phyloP scores from a whole-genome alignment of 2,329 filamentous ascomycete genomes.

The Aspergillus fumigatiaffinis region DNA sequence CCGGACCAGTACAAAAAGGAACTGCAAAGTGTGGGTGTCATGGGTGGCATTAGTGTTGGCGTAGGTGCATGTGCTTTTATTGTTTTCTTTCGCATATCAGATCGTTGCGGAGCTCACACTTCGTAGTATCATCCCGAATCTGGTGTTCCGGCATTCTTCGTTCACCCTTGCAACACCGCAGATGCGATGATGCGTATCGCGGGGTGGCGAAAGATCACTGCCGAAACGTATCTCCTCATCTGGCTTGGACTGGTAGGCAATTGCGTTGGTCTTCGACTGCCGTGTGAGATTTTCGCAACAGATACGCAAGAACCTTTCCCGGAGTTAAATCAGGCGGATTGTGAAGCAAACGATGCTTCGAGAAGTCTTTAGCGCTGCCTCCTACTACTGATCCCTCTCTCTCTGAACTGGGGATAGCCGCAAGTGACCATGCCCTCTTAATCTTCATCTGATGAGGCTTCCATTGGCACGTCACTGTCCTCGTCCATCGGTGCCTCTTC shows the following conservation, averaged over 20 bases:
- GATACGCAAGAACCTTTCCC: slow-evolving; percentile 17
- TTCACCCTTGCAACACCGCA: slow-evolving; percentile 87
- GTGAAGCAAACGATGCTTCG: slow-evolving; percentile 12
- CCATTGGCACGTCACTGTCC: slow-evolving; percentile 65
- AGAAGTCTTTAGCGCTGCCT: slow-evolving; percentile 8
- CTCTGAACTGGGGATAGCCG: not conserved
- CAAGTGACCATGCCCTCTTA: slow-evolving; percentile 27
- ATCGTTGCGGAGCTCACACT: slow-evolving; percentile 33
- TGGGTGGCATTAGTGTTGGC: slow-evolving; percentile 72
- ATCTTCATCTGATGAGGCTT: slow-evolving; percentile 71
- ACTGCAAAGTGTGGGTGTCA: slow-evolving; percentile 58
- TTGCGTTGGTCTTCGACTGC: slow-evolving; percentile 73
- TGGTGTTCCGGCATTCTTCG: slow-evolving; percentile 75
- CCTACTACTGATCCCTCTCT: slow-evolving; percentile 10
- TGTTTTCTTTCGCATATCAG: slow-evolving; percentile 9
- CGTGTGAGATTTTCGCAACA: slow-evolving; percentile 56
- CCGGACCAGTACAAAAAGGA: slow-evolving; percentile 60
- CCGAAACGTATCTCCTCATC: slow-evolving; percentile 70
- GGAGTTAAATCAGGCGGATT: slow-evolving; percentile 12
- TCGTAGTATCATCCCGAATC: slow-evolving; percentile 76
- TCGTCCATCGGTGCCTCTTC: slow-evolving; percentile 59
- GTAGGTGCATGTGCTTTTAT: slow-evolving; percentile 52
- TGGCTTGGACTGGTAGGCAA: slow-evolving; percentile 88
- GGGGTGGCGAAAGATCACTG: slow-evolving; percentile 32
- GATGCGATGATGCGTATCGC: slow-evolving; percentile 69